phyloP scores from a whole-genome alignment of 2,329 filamentous ascomycete species.

The Amauroascus niger region DNA sequence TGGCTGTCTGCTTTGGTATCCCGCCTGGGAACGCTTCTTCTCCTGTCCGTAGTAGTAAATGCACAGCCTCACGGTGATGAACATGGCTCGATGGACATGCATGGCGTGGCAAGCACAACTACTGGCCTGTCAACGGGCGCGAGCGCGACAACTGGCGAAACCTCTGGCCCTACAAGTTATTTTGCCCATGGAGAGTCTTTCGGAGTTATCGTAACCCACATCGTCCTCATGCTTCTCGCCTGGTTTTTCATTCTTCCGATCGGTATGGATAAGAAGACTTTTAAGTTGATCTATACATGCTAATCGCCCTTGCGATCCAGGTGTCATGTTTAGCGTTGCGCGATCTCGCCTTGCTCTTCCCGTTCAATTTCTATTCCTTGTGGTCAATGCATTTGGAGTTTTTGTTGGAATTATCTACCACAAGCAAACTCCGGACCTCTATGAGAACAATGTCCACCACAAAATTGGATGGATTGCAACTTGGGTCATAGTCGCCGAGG shows the following conservation, averaged over 20 bases:
- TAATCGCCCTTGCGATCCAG: slow-evolving; percentile 37
- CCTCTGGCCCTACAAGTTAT: slow-evolving; percentile 33
- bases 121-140: slow-evolving; percentile 16
- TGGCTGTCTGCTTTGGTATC: neutral
- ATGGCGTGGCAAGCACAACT: slow-evolving; percentile 20
- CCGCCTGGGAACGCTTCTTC: slow-evolving; percentile 3
- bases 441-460: slow-evolving; percentile 78
- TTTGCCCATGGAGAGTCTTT: slow-evolving; percentile 35
- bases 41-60: slow-evolving; percentile 26
- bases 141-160: slow-evolving; percentile 21
- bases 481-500: slow-evolving; percentile 60
- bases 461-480: slow-evolving; percentile 79
- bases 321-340: slow-evolving; percentile 75
- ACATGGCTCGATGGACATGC: slow-evolving; percentile 26
- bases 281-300: slow-evolving; percentile 9
- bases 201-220: slow-evolving; percentile 55
- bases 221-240: slow-evolving; percentile 57
- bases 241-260: slow-evolving; percentile 67
- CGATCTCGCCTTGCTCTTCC: slow-evolving; percentile 64
- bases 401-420: slow-evolving; percentile 64
- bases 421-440: slow-evolving; percentile 70
- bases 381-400: slow-evolving; percentile 54
- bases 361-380: slow-evolving; percentile 58
- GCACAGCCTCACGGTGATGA: slow-evolving; percentile 28
- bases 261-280: slow-evolving; percentile 44